These are phyloP conservation scores for Talaromyces albobiverticillius DNA, from an alignment of 2,329 filamentous ascomycete genomes.

Conservation along the genomic window DNA sequence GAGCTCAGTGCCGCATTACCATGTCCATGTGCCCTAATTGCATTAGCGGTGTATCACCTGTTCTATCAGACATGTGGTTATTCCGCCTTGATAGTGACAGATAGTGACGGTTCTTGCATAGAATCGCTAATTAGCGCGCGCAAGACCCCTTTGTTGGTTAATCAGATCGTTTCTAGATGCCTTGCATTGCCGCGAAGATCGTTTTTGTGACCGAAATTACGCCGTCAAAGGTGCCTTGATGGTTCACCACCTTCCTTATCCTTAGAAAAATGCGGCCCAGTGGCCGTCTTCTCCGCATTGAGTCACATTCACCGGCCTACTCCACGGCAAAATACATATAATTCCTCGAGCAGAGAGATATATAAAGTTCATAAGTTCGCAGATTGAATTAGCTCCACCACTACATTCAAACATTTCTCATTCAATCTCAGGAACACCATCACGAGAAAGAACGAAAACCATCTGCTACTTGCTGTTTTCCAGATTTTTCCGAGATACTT, in stretches of 20 bases:
- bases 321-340: neutral
- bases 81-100: slow-evolving; percentile 11
- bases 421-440: neutral
- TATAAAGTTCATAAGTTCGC: slow-evolving; percentile 13
- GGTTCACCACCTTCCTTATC: slow-evolving; percentile 4
- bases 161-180: slow-evolving; percentile 14
- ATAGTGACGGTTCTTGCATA: slow-evolving; percentile 14
- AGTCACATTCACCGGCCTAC: slow-evolving; percentile 6
- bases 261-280: slow-evolving; percentile 10
- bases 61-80: slow-evolving; percentile 3
- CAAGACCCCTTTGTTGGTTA: slow-evolving; percentile 10
- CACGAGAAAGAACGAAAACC: neutral
- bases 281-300: slow-evolving; percentile 4
- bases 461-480: neutral
- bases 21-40: slow-evolving; percentile 12
- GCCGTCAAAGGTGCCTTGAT: slow-evolving; percentile 10
- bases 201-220: slow-evolving; percentile 9
- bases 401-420: slow-evolving; percentile 8
- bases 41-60: slow-evolving; percentile 10
- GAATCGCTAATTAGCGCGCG: slow-evolving; percentile 15
- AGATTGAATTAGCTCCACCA: slow-evolving; percentile 8
- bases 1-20: slow-evolving; percentile 8
- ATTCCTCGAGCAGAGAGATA: slow-evolving; percentile 4
- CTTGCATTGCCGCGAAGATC: slow-evolving; percentile 16
- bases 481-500: neutral